phyloP scores from a whole-genome alignment of 352 stramenopile genomes.

The Lagenidium giganteum region DNA sequence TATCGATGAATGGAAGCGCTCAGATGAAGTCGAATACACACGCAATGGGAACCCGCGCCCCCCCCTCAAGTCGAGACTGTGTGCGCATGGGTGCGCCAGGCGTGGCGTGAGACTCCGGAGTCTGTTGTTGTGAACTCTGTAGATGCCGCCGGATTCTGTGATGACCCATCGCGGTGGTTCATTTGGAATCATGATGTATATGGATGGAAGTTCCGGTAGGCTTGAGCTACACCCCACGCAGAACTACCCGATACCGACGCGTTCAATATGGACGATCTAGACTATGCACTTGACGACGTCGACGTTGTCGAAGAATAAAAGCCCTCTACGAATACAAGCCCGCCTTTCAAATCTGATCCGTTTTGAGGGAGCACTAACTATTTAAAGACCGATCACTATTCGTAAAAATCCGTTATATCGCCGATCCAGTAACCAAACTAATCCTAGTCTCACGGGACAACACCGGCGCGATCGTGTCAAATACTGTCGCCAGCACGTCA shows the following conservation, averaged over 20 bases:
- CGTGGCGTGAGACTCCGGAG: constrained; percentile 1
- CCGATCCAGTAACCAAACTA: too few relatives aligned
- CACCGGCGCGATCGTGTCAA: background rate
- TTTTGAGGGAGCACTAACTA: too few relatives aligned
- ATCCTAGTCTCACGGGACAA: background rate
- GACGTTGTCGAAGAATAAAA: too few relatives aligned
- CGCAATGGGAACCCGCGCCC: constrained; percentile 2
- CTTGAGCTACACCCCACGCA: too few relatives aligned
- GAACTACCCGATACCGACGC: too few relatives aligned
- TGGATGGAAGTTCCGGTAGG: background rate
- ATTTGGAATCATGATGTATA: constrained; percentile 1
- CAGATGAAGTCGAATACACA: constrained; percentile 10
- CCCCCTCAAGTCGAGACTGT: background rate
- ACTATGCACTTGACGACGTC: too few relatives aligned
- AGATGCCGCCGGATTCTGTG: constrained; percentile 2
- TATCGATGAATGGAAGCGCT: constrained; percentile 4
- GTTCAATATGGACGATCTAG: too few relatives aligned
- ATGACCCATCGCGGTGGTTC: background rate
- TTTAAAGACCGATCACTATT: too few relatives aligned
- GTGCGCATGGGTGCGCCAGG: background rate
- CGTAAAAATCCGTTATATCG: too few relatives aligned
- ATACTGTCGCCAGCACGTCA: background rate
- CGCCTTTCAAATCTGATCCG: too few relatives aligned
- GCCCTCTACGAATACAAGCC: too few relatives aligned
- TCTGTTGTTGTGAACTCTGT: too few relatives aligned